Evolutionary conservation across 441 rosid genomes (phyloP).

Genomic region (Theobroma grandiflorum): DNA sequence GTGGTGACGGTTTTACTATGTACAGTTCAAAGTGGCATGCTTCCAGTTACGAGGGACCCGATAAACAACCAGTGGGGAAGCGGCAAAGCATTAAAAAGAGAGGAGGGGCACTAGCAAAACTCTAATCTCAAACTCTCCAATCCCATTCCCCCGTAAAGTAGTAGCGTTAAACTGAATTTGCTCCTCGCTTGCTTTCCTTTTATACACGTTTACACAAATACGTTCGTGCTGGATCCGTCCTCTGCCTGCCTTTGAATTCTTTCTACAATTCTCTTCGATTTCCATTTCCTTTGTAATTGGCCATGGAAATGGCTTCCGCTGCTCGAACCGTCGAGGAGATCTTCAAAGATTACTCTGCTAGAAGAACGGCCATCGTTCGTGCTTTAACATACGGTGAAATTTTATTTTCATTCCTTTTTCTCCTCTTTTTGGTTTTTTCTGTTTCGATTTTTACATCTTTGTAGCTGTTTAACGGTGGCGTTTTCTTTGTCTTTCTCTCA

Average conservation of each 20-base stretch:
- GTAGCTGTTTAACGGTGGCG: background rate
- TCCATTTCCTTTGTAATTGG: background rate
- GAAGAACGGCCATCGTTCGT: slow-evolving; percentile 56
- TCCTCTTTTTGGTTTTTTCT: background rate
- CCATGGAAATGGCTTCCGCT: slow-evolving; percentile 44
- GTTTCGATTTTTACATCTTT: background rate
- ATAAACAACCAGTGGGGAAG: background rate
- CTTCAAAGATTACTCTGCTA: slow-evolving; percentile 54
- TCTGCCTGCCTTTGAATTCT: too few relatives aligned
- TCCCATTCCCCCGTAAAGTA: too few relatives aligned
- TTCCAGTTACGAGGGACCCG: too few relatives aligned
- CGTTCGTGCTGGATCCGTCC: too few relatives aligned
- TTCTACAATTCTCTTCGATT: too few relatives aligned
- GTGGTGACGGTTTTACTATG: too few relatives aligned
- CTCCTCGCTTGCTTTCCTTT: too few relatives aligned
- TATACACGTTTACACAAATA: too few relatives aligned
- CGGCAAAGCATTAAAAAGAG: background rate
- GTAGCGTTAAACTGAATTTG: too few relatives aligned
- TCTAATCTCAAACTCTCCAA: too few relatives aligned
- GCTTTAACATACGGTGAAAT: slow-evolving; percentile 57
- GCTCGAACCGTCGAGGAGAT: slow-evolving; percentile 63
- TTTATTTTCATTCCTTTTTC: background rate
- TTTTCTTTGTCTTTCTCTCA: slow-evolving; percentile 26
- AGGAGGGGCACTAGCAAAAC: background rate
- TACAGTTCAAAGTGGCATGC: background rate